Evolutionary conservation across 352 stramenopile genomes (phyloP).

Genomic region (Blastocystis sp.): DNA sequence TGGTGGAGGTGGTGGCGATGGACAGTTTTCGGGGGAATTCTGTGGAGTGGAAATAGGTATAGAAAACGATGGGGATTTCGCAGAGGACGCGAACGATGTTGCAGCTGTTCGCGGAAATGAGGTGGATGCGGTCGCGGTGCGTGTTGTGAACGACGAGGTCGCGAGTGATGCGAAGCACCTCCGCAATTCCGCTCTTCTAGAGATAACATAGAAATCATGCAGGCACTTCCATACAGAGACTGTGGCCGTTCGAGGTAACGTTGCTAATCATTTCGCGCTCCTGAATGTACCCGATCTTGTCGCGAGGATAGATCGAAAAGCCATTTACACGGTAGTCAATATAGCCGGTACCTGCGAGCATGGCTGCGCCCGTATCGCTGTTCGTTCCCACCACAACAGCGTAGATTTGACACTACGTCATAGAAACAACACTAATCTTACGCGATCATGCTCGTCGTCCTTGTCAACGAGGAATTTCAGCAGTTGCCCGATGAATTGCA

Average conservation of each 20-base stretch:
- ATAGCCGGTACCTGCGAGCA: conserved; percentile 1
- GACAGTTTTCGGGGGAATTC: background rate
- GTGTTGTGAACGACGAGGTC: conserved; percentile 18
- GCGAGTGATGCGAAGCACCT: conserved; percentile 3
- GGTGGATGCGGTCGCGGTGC: conserved; percentile 34
- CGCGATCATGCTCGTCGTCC: conserved; percentile 12
- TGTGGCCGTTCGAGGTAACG: conserved; percentile 12
- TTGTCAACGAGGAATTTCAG: conserved; percentile 29
- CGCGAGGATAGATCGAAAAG: conserved; percentile 27
- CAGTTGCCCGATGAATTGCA: conserved; percentile 35
- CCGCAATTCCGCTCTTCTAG: conserved; percentile 29
- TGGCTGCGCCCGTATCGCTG: conserved; percentile 22
- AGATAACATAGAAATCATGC: background rate
- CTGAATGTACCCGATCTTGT: conserved; percentile 53
- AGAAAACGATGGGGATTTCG: conserved; percentile 25
- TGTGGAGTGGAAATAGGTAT: conserved; percentile 6
- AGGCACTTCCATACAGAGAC: conserved; percentile 40
- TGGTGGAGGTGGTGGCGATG: background rate
- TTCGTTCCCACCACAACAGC: conserved; percentile 28
- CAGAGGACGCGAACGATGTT: conserved; percentile 26
- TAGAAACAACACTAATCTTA: background rate
- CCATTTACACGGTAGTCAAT: conserved; percentile 44
- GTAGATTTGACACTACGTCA: conserved; percentile 10
- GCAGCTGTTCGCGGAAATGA: conserved; percentile 41
- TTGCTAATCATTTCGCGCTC: conserved; percentile 52